Evolutionary conservation across 257 asterid genomes (phyloP), one percentile per base, ranked within the genome.

Genomic region (Solanum clarkiae): DNA sequence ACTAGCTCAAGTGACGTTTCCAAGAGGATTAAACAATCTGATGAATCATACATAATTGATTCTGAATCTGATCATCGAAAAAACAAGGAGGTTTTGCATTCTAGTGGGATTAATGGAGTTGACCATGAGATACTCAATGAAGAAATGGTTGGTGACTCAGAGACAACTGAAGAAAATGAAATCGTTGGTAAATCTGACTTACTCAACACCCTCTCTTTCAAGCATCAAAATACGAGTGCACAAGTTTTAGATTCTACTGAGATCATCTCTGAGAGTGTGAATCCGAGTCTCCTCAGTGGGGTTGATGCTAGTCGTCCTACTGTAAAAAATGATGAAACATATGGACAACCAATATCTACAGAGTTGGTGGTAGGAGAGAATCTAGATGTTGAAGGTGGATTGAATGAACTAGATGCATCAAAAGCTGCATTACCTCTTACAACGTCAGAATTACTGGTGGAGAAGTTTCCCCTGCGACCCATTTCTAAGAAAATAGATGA

Each of bases 391-490:
- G 70, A 69, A 16, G 83, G 26, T 51, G 87, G 63, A 59, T 56
- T 22, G 69, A 81, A 44, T 47, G 71, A 85, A 17, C 32, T 54
- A 29, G 85, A 83, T 62, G 83, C 69, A 86, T 85, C 87, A 85
- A 24, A 80, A 45, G 45, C 45, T 53, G 86, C 63, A 55, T 81
- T 36, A 13, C 63, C 80, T 40, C 75, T 18, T 40, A 44, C 26
- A 18, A 80, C 49, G 44, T 32, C 86, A 20, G 93, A 89, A 81
- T 86, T 90, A 71, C 86, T 87, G 17, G 97, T 94, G 87, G 99
- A 95, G 91, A 93, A 87, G 77, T 95, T 95, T 90, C 98, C 98
- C 6, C 57, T 90, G 47, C 88, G 90, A 85, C 94, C 98, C 18
- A 85, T 93, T 70, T 85, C 91, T 44, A 86, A 55, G 86, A 82